Evolutionary conservation across 2,329 filamentous ascomycete species (phyloP).

Genomic region (Sodiomyces alkalinus): DNA sequence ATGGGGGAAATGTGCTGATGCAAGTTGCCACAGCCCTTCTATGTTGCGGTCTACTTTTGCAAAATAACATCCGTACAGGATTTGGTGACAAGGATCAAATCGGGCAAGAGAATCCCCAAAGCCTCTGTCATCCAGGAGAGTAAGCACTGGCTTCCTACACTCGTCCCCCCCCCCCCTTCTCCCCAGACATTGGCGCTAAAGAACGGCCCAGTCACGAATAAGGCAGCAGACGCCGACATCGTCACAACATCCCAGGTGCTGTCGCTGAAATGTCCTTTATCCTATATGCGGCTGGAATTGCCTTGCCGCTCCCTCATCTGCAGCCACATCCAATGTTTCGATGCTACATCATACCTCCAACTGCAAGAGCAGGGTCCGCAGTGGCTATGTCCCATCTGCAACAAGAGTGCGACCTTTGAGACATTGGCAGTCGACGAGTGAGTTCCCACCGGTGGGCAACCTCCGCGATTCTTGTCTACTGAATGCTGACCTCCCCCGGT

Average conservation of each 20-base stretch:
- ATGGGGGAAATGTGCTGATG: conserved; percentile 7
- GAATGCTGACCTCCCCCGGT: conserved; percentile 5
- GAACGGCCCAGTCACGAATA: conserved; percentile 52
- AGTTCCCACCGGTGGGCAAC: conserved; percentile 15
- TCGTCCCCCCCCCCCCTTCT: background rate
- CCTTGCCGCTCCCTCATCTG: conserved; percentile 71
- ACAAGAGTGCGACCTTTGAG: conserved; percentile 66
- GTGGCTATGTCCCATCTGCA: conserved; percentile 93
- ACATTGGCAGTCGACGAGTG: conserved; percentile 77
- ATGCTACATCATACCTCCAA: conserved; percentile 81
- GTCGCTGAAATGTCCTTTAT: conserved; percentile 85
- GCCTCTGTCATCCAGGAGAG: conserved; percentile 71
- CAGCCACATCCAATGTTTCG: conserved; percentile 88
- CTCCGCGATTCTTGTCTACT: background rate
- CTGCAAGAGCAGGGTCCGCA: conserved; percentile 92
- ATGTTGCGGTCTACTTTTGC: conserved; percentile 61
- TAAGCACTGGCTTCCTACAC: conserved; percentile 28
- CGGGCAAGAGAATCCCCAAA: conserved; percentile 59
- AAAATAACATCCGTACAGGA: conserved; percentile 55
- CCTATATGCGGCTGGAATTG: conserved; percentile 63
- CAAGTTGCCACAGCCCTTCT: conserved; percentile 54
- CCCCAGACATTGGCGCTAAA: background rate
- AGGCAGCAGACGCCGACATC: conserved; percentile 77
- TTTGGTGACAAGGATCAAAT: conserved; percentile 52
- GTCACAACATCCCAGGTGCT: conserved; percentile 77